Evolutionary conservation across 495 filamentous ascomycete genomes (phyloP).

Genomic region (Opeltia flavorubescens): DNA sequence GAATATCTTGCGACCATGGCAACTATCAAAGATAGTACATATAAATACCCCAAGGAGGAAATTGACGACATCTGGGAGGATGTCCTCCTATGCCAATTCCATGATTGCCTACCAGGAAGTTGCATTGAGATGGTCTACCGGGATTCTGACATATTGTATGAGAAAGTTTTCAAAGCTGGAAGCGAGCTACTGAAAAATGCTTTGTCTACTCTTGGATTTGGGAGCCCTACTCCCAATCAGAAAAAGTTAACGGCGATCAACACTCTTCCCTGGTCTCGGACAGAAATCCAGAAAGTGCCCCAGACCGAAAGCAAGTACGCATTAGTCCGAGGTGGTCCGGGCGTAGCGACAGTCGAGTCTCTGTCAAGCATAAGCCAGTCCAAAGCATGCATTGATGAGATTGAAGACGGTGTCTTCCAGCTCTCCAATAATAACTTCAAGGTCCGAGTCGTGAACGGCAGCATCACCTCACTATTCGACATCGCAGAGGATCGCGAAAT

Average conservation of each 20-base stretch:
- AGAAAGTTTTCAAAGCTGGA: constrained; percentile 64
- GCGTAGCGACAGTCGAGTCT: constrained; percentile 33
- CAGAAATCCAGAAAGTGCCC: constrained; percentile 53
- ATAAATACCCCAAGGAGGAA: constrained; percentile 81
- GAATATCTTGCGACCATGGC: constrained; percentile 83
- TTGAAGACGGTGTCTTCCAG: constrained; percentile 55
- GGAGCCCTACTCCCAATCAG: constrained; percentile 14
- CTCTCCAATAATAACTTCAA: constrained; percentile 62
- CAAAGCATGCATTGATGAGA: constrained; percentile 48
- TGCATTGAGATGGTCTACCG: constrained; percentile 95
- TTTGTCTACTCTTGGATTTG: constrained; percentile 49
- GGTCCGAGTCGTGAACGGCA: constrained; percentile 56
- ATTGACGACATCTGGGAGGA: constrained; percentile 92
- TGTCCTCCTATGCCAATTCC: constrained; percentile 81
- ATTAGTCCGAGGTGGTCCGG: constrained; percentile 29
- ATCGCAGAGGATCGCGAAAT: constrained; percentile 54
- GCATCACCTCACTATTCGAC: constrained; percentile 74
- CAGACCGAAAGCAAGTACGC: constrained; percentile 28
- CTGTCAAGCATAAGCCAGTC: constrained; percentile 30
- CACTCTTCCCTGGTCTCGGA: constrained; percentile 70
- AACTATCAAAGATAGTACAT: constrained; percentile 51
- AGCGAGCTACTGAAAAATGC: constrained; percentile 55
- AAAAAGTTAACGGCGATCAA: constrained; percentile 44
- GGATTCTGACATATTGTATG: constrained; percentile 81
- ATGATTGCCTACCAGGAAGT: constrained; percentile 92